Base-by-base conservation (phyloP, 164 flowering plant genomes). In the Macadamia integrifolia region DNA sequence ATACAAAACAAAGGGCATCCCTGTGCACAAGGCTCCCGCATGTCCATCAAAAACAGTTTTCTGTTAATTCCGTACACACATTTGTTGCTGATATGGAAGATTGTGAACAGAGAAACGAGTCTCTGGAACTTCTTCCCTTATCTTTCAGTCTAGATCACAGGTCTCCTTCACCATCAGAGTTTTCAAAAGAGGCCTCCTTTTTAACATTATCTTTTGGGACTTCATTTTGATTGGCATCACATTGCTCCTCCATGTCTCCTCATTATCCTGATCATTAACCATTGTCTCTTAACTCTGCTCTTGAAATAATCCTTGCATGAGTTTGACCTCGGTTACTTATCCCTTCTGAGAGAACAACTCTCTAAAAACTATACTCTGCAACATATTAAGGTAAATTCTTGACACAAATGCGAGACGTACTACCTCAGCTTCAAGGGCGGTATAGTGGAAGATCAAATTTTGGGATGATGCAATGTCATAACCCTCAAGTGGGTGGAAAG, bases 51-150 rank as follows among this genome's bases (percentile, higher is more conserved):
- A 23, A 75, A 90, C 71, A 79, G 96, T 87, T 80, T 94, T 96
- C 98, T 95, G 78, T 23, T 23, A 23, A 23, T 23, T 23, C 23
- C 23, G 23, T 23, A 23, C 23, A 23, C 23, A 23, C 23, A 23
- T 23, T 23, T 23, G 23, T 23, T 23, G 74, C 89, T 76, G 78
- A 23, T 87, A 94, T 69, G 97, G 97, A 65, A 94, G 91, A 79
- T 94, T 94, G 35, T 92, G 89, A 13, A 92, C 84, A 80, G 90
- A 94, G 50, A 94, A 96, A 17, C 99, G 97, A 66, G 80, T 77
- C 65, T 90, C 84, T 52, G 85, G 75, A 67, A 58, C 68, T 72
- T 76, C 83, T 46, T 74, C 82, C 43, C 66, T 73, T 48, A 65
- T 77, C 80, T 72, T 71, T 63, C 13, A 50, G 8, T 44, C 60